Evolutionary conservation across 2,329 filamentous ascomycete species (phyloP), one percentile per base, ranked within the genome.

Genomic region (Lasiodiplodia hormozganensis): DNA sequence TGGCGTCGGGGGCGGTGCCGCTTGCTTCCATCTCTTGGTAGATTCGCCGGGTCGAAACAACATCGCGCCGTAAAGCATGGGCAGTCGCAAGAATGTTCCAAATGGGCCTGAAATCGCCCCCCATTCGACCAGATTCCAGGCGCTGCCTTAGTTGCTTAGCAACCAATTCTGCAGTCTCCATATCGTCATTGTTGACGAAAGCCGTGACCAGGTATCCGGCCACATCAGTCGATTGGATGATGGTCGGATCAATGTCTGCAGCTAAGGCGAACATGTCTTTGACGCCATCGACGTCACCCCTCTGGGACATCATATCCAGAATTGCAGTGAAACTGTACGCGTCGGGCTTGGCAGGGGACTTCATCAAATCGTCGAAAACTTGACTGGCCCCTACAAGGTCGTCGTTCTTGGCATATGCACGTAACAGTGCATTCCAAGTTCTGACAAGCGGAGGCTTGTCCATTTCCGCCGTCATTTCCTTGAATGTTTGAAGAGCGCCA

Each of bases 21-120:
- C 82, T 77, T 4, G 81, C 74, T 57, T 84, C 78, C 87, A 92
- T 91, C 66, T 82, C 81, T 36, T 80, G 78, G 71, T 89, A 86
- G 3, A 88, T 77, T 65, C 83, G 81, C 71, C 86, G 83, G 18
- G 86, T 82, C n/a, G 82, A 82, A 25, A 82, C 76, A 34, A 89
- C 73, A 70, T 91, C 85, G 67, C 90, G 86, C 7, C 86, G 85
- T 67, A 87, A 81, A 7, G 92, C 92, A 76, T 93, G 86, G 70
- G 90, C 87, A 68, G 86, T 84, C 4, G 97, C 82, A 38, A 97
- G 80, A 65, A 88, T 85, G 75, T 97, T 97, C 92, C 92, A 97
- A 75, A 93, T 87, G 38, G 85, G 82, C 2, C 89, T 89, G 25
- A 86, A 82, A 1, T 85, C 82, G 1, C 88, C 85, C 21, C 83